These are phyloP conservation scores for Crucihimalaya himalaica DNA, from an alignment of 345 rosid species.

Conservation along the genomic window DNA sequence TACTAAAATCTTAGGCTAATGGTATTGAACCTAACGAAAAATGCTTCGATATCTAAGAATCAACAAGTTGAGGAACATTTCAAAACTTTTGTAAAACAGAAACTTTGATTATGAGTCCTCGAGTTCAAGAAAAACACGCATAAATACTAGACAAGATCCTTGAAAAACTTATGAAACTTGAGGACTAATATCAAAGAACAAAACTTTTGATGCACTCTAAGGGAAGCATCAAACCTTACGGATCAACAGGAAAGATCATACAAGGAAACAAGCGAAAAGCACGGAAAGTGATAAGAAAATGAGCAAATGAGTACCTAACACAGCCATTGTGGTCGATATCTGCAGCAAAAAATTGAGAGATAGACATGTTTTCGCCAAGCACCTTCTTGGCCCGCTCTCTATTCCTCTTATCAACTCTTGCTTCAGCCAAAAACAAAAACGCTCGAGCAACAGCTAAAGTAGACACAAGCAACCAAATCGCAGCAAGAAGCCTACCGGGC, in stretches of 20 bases:
- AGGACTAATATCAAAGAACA: too few relatives aligned
- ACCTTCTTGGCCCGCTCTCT: slow-evolving; percentile 79
- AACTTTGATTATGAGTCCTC: too few relatives aligned
- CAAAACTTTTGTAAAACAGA: too few relatives aligned
- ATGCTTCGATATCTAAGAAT: not conserved
- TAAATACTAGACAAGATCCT: too few relatives aligned
- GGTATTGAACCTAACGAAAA: not conserved
- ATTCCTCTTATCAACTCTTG: slow-evolving; percentile 85
- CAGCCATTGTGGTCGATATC: slow-evolving; percentile 83
- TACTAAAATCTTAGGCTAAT: not conserved
- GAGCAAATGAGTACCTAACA: slow-evolving; percentile 55
- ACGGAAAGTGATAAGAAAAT: not conserved
- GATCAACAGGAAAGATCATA: too few relatives aligned
- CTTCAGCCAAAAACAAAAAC: slow-evolving; percentile 78
- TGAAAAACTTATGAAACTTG: too few relatives aligned
- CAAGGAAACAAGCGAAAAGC: too few relatives aligned
- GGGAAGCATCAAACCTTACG: too few relatives aligned
- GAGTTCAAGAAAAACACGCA: too few relatives aligned
- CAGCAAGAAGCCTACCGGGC: slow-evolving; percentile 77
- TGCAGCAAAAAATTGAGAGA: slow-evolving; percentile 82
- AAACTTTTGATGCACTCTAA: too few relatives aligned
- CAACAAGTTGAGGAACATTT: not conserved
- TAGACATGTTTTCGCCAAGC: slow-evolving; percentile 77
- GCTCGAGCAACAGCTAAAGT: slow-evolving; percentile 90
- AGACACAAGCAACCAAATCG: slow-evolving; percentile 87